These are phyloP conservation scores for Acmispon strigosus DNA, from an alignment of 306 rosid species.

Conservation along the genomic window DNA sequence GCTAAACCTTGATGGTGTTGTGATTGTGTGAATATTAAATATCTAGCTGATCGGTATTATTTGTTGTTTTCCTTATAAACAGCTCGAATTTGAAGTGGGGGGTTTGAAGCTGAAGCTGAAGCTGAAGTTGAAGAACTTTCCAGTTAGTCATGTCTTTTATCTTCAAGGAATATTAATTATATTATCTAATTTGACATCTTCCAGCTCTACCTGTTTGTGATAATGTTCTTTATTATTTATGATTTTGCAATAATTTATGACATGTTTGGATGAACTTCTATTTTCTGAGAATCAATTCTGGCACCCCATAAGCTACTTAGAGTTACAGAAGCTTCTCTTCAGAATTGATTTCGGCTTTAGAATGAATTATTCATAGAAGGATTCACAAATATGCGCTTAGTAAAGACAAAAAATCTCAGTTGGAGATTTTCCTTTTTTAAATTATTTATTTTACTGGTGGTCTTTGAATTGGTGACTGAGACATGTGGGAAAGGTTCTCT, in stretches of 20 bases:
- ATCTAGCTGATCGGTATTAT: neutral
- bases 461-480: slow-evolving; percentile 18
- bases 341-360: too few relatives aligned
- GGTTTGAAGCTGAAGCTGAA: neutral
- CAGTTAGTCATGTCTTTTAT: slow-evolving; percentile 1
- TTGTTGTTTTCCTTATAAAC: slow-evolving; percentile 17
- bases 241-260: neutral
- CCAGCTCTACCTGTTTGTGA: slow-evolving; percentile 21
- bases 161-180: neutral
- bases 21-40: too few relatives aligned
- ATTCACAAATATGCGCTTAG: too few relatives aligned
- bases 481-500: slow-evolving; percentile 25
- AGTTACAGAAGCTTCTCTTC: too few relatives aligned
- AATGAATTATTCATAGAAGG: too few relatives aligned
- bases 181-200: neutral
- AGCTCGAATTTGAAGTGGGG: neutral
- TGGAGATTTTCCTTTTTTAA: neutral
- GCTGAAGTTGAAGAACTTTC: neutral
- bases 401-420: neutral
- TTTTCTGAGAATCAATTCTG: too few relatives aligned
- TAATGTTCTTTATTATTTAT: slow-evolving; percentile 19
- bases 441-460: neutral
- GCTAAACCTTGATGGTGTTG: neutral
- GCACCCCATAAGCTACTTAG: too few relatives aligned
- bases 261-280: too few relatives aligned